These are phyloP conservation scores for Gracilaria domingensis DNA, from an alignment of 23 red algal species.

Conservation along the genomic window DNA sequence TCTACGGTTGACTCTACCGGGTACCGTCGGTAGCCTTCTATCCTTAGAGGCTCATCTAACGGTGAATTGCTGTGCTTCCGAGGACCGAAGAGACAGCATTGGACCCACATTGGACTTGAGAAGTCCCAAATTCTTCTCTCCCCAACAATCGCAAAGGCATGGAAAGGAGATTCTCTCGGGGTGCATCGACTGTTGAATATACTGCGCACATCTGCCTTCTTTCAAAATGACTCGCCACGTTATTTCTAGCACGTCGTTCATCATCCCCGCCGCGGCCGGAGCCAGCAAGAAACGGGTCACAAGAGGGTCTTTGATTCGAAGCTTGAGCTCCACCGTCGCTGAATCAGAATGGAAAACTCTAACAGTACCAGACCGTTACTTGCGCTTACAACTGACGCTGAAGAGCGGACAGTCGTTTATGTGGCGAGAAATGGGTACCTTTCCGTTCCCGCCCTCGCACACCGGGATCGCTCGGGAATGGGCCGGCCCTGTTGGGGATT, in stretches of 20 bases:
- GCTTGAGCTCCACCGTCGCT: neutral
- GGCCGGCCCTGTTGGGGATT: conserved; percentile 37
- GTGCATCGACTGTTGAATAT: no score
- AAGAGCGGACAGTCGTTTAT: conserved; percentile 77
- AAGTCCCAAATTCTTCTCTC: no score
- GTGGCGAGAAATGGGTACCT: conserved; percentile 45
- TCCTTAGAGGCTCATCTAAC: no score
- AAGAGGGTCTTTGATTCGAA: neutral
- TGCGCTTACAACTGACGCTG: conserved; percentile 66
- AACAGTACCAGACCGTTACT: conserved; percentile 46
- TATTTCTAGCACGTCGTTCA: neutral
- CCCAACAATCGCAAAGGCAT: neutral
- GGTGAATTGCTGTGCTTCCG: no score
- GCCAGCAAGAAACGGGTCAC: neutral
- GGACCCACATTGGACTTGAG: no score
- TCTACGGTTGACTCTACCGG: no score
- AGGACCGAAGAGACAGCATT: no score
- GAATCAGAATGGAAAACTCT: conserved; percentile 39
- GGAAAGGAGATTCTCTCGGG: neutral
- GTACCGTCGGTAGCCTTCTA: no score
- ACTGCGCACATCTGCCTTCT: neutral
- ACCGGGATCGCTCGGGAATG: conserved; percentile 24
- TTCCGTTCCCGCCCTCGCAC: conserved; percentile 23
- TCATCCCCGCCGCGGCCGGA: neutral
- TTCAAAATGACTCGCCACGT: neutral